A percentile compares a stretch with the other conserved stretches of the same genome.
Evolutionary conservation across 2,329 filamentous ascomycete genomes (phyloP).

Genomic region (Apiospora marii): DNA sequence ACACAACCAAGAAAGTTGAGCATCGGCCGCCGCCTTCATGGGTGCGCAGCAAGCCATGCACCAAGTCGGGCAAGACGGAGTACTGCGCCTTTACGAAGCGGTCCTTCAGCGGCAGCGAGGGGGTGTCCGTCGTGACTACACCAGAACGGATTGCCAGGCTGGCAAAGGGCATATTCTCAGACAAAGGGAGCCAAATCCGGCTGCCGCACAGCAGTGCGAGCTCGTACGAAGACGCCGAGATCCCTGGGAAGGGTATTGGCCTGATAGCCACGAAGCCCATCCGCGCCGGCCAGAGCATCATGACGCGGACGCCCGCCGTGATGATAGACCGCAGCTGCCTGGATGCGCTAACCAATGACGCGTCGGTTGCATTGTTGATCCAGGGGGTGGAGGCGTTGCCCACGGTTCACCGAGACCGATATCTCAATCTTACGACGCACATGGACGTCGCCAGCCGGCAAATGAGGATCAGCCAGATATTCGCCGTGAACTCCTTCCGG

Average conservation of each 20-base stretch:
- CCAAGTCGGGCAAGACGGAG: constrained; percentile 28
- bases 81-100: constrained; percentile 39
- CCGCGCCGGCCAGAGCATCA: constrained; percentile 38
- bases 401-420: constrained; percentile 30
- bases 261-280: constrained; percentile 41
- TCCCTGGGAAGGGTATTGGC: constrained; percentile 43
- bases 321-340: constrained; percentile 43
- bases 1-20: not conserved
- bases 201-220: not conserved
- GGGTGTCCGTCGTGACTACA: constrained; percentile 41
- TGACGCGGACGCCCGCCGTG: constrained; percentile 41
- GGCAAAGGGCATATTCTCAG: constrained; percentile 20
- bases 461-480: constrained; percentile 41
- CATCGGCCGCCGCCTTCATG: not conserved
- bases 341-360: constrained; percentile 30
- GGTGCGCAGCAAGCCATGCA: constrained; percentile 28
- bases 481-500: constrained; percentile 43
- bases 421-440: constrained; percentile 42
- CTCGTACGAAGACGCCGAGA: constrained; percentile 36
- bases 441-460: constrained; percentile 29
- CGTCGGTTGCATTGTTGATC: constrained; percentile 36
- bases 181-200: constrained; percentile 11
- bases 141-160: constrained; percentile 32
- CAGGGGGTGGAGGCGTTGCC: constrained; percentile 39
- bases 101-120: constrained; percentile 36